Evolutionary conservation across 805 yeast species (phyloP), one percentile per base, ranked within the genome.

Genomic region (Pachysolen tannophilus): DNA sequence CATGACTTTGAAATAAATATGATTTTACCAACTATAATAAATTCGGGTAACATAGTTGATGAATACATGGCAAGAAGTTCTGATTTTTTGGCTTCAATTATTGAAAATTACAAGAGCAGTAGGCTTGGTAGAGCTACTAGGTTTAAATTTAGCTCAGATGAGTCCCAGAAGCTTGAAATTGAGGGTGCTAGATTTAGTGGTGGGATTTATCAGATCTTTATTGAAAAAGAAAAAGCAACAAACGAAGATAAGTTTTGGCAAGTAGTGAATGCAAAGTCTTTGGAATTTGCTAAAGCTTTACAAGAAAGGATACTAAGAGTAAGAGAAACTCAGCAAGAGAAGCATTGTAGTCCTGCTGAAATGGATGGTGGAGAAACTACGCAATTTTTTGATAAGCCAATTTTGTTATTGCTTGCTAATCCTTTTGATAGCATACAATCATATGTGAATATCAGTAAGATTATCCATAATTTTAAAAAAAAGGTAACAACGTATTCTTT

Each of bases 1-100:
- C 78, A 80, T 41, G 60, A 70, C 39, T 69, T 78, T 39, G 71
- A 69, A 37, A 53, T 75, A 6, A 42, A 81, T 7, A 46, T 78
- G 40, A 47, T 82, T 2, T 43, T 42, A 26, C 61, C 56, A 17
- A 42, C 46, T 3, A 32, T 18, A 8, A 33, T 29, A 7, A 15
- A 13, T n/a, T 21, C 16, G 8, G 15, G 32, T 10, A 23, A 30
- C 18, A 48, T 60, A 0, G 47, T 62, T 4, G 41, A 33, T 1
- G 51, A 50, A 20, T 48, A 58, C 26, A 41, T 43, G 8, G 53
- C 46, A 6, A 64, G 57, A 25, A 45, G 60, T 8, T 30, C 26
- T 1, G 41, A 37, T 13, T 73, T 77, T 38, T 46, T 74, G 28
- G 53, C 61, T 17, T 44, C 62, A 0, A 43, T 78, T 8, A 48